A percentile compares a stretch with the other conserved stretches of the same genome.
Conservation (phyloP, 306 rosid genomes). For the Biancaea sappan region DNA sequence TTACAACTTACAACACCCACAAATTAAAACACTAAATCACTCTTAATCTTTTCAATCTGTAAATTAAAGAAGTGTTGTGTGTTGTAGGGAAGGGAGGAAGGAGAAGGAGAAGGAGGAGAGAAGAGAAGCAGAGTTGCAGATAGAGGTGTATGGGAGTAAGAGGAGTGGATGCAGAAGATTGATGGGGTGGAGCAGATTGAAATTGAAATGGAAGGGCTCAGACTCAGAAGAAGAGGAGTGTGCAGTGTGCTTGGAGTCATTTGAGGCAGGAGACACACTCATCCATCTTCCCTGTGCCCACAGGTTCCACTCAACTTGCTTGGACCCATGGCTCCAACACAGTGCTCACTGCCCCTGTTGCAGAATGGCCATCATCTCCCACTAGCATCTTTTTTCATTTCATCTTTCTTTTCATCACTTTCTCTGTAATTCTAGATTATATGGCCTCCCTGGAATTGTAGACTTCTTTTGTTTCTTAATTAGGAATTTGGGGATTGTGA, state of each 20-base stretch:
- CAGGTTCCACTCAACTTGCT: conserved; percentile 59
- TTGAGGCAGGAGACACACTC: conserved; percentile 43
- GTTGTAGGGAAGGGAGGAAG: no score
- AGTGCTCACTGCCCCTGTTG: conserved; percentile 71
- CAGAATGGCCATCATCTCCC: conserved; percentile 34
- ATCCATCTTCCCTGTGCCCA: conserved; percentile 64
- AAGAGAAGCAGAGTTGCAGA: conserved; percentile 37
- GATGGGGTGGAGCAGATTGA: conserved; percentile 58
- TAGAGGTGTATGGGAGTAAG: conserved; percentile 35
- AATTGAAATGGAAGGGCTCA: conserved; percentile 54
- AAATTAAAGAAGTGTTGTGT: no score
- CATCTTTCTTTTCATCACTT: not conserved
- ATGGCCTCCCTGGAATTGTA: not conserved
- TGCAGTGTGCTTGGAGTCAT: conserved; percentile 58
- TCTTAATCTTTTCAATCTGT: no score
- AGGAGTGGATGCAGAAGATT: conserved; percentile 47
- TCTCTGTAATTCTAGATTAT: not conserved
- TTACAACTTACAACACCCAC: no score
- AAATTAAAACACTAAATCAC: no score
- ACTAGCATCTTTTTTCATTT: not conserved
- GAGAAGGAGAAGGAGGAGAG: not conserved
- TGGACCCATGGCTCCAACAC: conserved; percentile 63
- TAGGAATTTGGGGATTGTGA: not conserved
- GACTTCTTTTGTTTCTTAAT: not conserved
- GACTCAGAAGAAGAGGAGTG: conserved; percentile 68